These are phyloP conservation scores for Corynespora cassiicola DNA, from an alignment of 2,329 filamentous ascomycete genomes.

Conservation along the genomic window DNA sequence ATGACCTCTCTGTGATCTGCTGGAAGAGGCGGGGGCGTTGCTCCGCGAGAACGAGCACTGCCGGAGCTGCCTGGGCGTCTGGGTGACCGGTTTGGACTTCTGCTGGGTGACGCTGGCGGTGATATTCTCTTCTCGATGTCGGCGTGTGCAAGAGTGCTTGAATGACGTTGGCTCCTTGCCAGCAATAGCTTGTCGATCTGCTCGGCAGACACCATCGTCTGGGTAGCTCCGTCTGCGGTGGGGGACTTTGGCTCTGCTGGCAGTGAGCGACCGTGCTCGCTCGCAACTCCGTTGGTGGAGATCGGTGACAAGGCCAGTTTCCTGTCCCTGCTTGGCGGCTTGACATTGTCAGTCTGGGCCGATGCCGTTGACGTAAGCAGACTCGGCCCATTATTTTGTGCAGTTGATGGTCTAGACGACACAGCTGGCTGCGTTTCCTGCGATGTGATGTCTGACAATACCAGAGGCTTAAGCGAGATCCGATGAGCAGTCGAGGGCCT, in stretches of 20 bases:
- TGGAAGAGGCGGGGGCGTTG: constrained; percentile 75
- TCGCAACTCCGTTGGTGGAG: constrained; percentile 27
- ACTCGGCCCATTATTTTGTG: constrained; percentile 50
- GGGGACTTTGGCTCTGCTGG: constrained; percentile 32
- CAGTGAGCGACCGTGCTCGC: constrained; percentile 11
- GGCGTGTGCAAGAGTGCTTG: constrained; percentile 33
- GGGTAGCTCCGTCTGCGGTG: constrained; percentile 75
- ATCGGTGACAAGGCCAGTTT: constrained; percentile 32
- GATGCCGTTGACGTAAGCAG: constrained; percentile 17
- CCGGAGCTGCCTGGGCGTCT: constrained; percentile 74
- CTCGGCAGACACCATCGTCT: constrained; percentile 83
- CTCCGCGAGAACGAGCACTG: constrained; percentile 64
- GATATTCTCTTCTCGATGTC: constrained; percentile 37
- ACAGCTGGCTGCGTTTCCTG: constrained; percentile 37
- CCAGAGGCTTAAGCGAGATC: constrained; percentile 18
- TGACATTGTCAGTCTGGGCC: constrained; percentile 6
- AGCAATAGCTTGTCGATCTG: constrained; percentile 79
- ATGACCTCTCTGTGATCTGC: constrained; percentile 84
- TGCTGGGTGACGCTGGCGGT: constrained; percentile 43
- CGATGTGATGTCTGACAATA: constrained; percentile 32
- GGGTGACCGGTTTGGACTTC: constrained; percentile 39
- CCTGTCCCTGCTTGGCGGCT: constrained; percentile 16
- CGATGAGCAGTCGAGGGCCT: constrained; percentile 38
- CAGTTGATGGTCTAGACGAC: constrained; percentile 37
- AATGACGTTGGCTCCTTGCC: constrained; percentile 52